Evolutionary conservation across 495 filamentous ascomycete species (phyloP), one percentile per base, ranked within the genome.

Genomic region (Penicillium taxi): DNA sequence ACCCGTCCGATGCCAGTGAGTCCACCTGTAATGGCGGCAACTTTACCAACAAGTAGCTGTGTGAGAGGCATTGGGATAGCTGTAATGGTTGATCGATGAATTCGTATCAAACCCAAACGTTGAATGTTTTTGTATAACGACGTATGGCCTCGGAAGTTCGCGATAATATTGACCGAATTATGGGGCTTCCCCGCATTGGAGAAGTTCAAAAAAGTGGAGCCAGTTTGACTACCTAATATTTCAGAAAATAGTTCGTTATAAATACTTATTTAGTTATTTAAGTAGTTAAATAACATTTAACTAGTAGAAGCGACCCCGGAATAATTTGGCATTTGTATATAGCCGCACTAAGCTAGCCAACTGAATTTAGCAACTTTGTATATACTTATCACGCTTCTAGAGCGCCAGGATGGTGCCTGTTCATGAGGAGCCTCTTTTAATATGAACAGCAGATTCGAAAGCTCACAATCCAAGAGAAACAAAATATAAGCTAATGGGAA

Each of bases 1-100:
- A 66, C 64, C 20, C 82, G 71, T 29, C 83, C 83, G 46, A 88
- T 88, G 37, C 83, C 83, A 1, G 82, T 84, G 1, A 81, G 74
- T 26, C 80, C 81, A 43, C 83, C 83, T 4, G 83, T 86, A 43
- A 88, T 79, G 53, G 82, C 80, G 54, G 80, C 80, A 2, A 78
- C 77, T 51, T 85, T 86, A 58, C 70, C 72, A 37, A 63, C 58
- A 26, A 89, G 70, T 44, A 84, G 66, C 51, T 73, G 68, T 4
- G 58, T 58, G 11, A 53, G 42, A 52, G 52, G 35, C 63, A 66
- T 65, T 44, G 26, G 42, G 32, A 24, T 21, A 26, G 14, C 31
- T 13, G 8, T 5, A 18, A 26, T 35, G 2, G 24, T 19, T 25
- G 6, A 23, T 5, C n/a, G n/a, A 20, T 9, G 9, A n/a, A 20